Evolutionary conservation across 2,329 filamentous ascomycete genomes (phyloP), one percentile per base, ranked within the genome.

Genomic region (Reticulascus tulasneorum): DNA sequence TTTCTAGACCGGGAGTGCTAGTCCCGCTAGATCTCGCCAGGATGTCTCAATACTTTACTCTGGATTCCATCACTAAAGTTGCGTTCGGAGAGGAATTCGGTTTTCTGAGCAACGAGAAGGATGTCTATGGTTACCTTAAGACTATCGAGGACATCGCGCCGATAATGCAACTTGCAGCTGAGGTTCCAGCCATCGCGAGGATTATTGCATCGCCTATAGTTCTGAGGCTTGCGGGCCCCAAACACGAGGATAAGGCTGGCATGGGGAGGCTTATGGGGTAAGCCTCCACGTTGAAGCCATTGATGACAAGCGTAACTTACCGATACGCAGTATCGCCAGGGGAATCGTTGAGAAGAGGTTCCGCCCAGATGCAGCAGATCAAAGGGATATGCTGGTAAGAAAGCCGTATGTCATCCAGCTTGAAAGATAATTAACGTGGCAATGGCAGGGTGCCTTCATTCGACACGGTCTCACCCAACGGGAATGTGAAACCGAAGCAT

Each of bases 11-110:
- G 49, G 66, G 73, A 42, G 46, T 71, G 28, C 60, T 60, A 10
- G 48, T 49, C 7, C 60, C 63, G 24, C 57, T 63, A 49, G 67
- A 75, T 40, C 44, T 73, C 29, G 62, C 61, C 7, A 49, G 49
- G 11, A 61, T 63, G 18, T 56, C 63, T 6, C 63, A 67, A 17
- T 71, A 60, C 53, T 65, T 73, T 37, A 69, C 68, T 1, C 50
- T 74, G 3, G 71, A 75, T 42, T 62, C 69, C 13, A 67, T 75
- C 32, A 67, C 62, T 23, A 59, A 60, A 20, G 45, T 75, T n/a
- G 65, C 64, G 2, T 64, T 72, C 19, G 69, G 69, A n/a, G 46
- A 63, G 26, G 49, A 55, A 5, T 69, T 70, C 39, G 66, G 66
- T n/a, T 64, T 62, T 42, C 47, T 70, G 5, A 53, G 56, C 13